Percentiles rank a stretch among this genome's conserved stretches.
These are phyloP conservation scores for Viola odorata DNA, from an alignment of 345 rosid species.

Conservation along the genomic window DNA sequence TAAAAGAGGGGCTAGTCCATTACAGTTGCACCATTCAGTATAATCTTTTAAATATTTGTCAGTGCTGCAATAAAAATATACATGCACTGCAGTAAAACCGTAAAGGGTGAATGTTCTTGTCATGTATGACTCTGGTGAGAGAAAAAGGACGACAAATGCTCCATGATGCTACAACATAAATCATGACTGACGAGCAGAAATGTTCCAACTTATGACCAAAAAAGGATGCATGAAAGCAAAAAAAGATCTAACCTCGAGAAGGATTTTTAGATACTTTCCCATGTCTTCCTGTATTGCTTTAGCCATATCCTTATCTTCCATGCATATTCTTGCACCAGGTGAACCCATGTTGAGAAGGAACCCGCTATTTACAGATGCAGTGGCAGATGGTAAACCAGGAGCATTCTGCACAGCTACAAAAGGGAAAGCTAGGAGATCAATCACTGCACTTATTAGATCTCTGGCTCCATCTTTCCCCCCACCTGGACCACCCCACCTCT, in stretches of 20 bases:
- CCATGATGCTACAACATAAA: too few species aligned
- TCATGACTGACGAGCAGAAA: background rate
- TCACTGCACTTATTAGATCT: constrained; percentile 60
- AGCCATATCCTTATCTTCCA: constrained; percentile 71
- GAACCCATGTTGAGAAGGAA: constrained; percentile 83
- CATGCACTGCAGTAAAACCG: too few species aligned
- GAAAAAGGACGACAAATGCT: too few species aligned
- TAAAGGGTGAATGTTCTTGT: too few species aligned
- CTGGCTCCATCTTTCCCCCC: constrained; percentile 88
- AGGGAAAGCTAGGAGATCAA: constrained; percentile 90
- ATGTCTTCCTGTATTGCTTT: constrained; percentile 84
- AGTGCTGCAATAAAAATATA: too few species aligned
- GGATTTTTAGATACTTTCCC: constrained; percentile 76
- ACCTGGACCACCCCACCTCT: constrained; percentile 81
- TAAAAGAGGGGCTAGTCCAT: too few species aligned
- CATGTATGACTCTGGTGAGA: too few species aligned
- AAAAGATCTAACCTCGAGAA: constrained; percentile 60
- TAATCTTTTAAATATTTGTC: too few species aligned
- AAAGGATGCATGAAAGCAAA: background rate
- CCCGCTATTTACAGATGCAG: constrained; percentile 90
- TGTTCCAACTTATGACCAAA: background rate
- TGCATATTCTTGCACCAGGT: constrained; percentile 64
- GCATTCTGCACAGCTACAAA: constrained; percentile 83
- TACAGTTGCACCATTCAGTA: too few species aligned
- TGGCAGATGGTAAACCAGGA: constrained; percentile 69